Percentiles rank a stretch among this genome's conserved stretches.
Evolutionary conservation across 2,329 filamentous ascomycete genomes (phyloP).

Genomic region (Apiospora kogelbergensis): DNA sequence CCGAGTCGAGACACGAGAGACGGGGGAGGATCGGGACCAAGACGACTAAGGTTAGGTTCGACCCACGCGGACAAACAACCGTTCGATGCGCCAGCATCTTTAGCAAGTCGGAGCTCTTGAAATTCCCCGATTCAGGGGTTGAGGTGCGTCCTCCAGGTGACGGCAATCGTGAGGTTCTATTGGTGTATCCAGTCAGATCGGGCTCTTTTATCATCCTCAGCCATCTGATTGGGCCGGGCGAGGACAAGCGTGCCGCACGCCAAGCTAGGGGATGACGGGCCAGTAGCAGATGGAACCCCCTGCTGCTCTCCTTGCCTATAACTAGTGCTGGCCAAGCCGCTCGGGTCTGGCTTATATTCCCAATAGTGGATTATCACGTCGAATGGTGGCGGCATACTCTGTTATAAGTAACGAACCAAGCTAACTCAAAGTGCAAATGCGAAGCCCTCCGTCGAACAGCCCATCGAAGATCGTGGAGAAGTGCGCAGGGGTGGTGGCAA

Average conservation of each 20-base stretch:
- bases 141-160: no score
- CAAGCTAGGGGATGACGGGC: background rate
- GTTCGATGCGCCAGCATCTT: background rate
- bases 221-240: background rate
- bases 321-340: background rate
- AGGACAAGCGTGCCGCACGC: background rate
- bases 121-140: background rate
- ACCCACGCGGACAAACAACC: background rate
- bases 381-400: background rate
- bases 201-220: background rate
- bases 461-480: background rate
- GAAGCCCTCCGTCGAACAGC: background rate
- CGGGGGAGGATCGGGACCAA: background rate
- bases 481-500: background rate
- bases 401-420: background rate
- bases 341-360: background rate
- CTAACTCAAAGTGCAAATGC: background rate
- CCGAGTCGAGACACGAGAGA: background rate
- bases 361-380: background rate
- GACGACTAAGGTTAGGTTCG: background rate
- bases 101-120: background rate
- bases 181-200: background rate
- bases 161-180: background rate
- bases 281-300: background rate
- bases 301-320: no score